Percentiles rank a stretch among this genome's conserved stretches.
phyloP scores from a whole-genome alignment of 2,329 filamentous ascomycete species.

The Cladosporium colombiae region DNA sequence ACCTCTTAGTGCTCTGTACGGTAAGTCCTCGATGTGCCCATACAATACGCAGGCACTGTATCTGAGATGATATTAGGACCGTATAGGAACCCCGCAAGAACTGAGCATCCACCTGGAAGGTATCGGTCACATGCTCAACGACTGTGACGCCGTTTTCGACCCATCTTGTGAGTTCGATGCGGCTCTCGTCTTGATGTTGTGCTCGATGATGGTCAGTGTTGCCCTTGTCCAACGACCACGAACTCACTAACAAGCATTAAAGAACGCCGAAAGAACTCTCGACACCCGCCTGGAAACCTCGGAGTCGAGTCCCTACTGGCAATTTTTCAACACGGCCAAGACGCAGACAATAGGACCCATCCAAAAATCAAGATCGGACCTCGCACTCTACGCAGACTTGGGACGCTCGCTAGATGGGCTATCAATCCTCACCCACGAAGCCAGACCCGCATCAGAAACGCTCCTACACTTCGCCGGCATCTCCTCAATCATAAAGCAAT shows the following conservation, averaged over 20 bases:
- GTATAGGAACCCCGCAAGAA: neutral
- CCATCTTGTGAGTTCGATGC: neutral
- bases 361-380: neutral
- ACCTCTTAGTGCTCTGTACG: constrained; percentile 4
- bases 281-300: neutral
- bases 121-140: constrained; percentile 7
- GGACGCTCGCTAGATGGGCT: neutral
- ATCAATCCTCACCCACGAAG: neutral
- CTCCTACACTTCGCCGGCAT: neutral
- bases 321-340: neutral
- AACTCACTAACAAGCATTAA: neutral
- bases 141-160: neutral
- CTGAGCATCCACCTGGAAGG: constrained; percentile 1
- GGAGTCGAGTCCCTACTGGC: constrained; percentile 1
- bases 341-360: neutral
- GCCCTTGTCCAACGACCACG: neutral
- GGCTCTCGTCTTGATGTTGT: neutral
- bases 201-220: constrained; percentile 11
- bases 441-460: neutral
- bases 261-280: constrained; percentile 6
- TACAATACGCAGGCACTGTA: too few species aligned
- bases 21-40: neutral
- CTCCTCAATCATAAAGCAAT: neutral
- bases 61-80: neutral
- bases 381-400: neutral